Evolutionary conservation across 1,284 basidiomycete genomes (phyloP), one percentile per base, ranked within the genome.

Genomic region (Kwoniella shivajii): DNA sequence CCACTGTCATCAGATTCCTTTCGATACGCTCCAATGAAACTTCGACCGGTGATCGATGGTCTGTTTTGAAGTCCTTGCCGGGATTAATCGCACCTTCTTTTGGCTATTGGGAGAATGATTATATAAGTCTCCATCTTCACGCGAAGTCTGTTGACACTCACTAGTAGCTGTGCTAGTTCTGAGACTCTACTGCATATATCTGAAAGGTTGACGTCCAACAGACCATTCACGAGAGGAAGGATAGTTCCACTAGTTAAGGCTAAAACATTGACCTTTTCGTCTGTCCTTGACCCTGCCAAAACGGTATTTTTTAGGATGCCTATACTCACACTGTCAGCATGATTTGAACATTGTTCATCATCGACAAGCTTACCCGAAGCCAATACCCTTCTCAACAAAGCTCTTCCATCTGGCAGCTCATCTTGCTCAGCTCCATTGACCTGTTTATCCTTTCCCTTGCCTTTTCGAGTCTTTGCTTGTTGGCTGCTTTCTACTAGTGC

Each of bases 281-380:
- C 88, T 13, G 88, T 73, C 1, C 81, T 75, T 1, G 87, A 85
- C 1, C 82, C 83, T 2, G 83, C 80, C 30, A 85, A 83, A 5
- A 87, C 84, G 24, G 91, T 80, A 67, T 93, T 92, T 38, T 85
- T 82, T 58, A 93, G 69, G 24, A 89, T 87, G 24, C 90, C 90
- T 89, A 44, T 43, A n/a, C n/a, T n/a, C n/a, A n/a, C n/a, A n/a
- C n/a, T n/a, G n/a, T n/a, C n/a, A n/a, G n/a, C n/a, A n/a, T n/a
- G n/a, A n/a, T n/a, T n/a, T n/a, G n/a, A n/a, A n/a, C n/a, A n/a
- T n/a, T n/a, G n/a, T n/a, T n/a, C n/a, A n/a, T n/a, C n/a, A n/a
- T n/a, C n/a, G n/a, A n/a, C n/a, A n/a, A n/a, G n/a, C n/a, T n/a
- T 74, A 86, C 90, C 90, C 50, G 86, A 85, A 18, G 84, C 84